Conservation (phyloP, 495 filamentous ascomycete species). For the Penicillium simplicissimum region DNA sequence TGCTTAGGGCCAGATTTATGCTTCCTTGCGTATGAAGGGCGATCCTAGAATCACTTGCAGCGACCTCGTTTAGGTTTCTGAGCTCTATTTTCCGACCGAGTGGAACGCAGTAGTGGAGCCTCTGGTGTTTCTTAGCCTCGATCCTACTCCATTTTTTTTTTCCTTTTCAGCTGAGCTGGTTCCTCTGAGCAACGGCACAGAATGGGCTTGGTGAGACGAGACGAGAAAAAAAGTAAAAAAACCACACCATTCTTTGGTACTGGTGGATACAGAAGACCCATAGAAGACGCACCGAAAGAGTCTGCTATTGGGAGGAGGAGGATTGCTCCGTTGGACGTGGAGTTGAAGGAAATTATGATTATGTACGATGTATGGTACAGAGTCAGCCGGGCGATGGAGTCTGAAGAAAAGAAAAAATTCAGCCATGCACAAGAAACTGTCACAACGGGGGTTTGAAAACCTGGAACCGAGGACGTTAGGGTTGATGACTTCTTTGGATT, state of each 20-base stretch:
- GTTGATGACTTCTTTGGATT: not conserved
- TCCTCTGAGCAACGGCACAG: constrained; percentile 24
- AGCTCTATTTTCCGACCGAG: constrained; percentile 38
- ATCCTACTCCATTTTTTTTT: constrained; percentile 32
- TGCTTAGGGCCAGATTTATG: constrained; percentile 12
- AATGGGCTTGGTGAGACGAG: constrained; percentile 7
- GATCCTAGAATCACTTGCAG: constrained; percentile 30
- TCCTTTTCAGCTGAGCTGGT: constrained; percentile 18
- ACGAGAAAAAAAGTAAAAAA: not conserved
- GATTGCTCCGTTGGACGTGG: constrained; percentile 1
- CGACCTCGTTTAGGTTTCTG: constrained; percentile 23
- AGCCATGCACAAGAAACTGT: not conserved
- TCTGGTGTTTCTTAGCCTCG: constrained; percentile 33
- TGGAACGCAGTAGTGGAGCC: constrained; percentile 25
- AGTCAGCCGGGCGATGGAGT: too few species aligned
- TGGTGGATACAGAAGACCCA: constrained; percentile 27
- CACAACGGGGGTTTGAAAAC: not conserved
- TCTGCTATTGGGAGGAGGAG: constrained; percentile 4
- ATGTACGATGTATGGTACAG: not conserved
- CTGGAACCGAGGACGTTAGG: constrained; percentile 3
- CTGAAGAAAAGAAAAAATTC: not conserved
- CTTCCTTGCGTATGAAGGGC: constrained; percentile 23
- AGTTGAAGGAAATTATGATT: constrained; percentile 7
- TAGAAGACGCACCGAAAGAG: constrained; percentile 24
- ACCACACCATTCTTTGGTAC: constrained; percentile 12